Evolutionary conservation across 2,329 filamentous ascomycete genomes (phyloP).

Genomic region (Metarhizium robertsii): DNA sequence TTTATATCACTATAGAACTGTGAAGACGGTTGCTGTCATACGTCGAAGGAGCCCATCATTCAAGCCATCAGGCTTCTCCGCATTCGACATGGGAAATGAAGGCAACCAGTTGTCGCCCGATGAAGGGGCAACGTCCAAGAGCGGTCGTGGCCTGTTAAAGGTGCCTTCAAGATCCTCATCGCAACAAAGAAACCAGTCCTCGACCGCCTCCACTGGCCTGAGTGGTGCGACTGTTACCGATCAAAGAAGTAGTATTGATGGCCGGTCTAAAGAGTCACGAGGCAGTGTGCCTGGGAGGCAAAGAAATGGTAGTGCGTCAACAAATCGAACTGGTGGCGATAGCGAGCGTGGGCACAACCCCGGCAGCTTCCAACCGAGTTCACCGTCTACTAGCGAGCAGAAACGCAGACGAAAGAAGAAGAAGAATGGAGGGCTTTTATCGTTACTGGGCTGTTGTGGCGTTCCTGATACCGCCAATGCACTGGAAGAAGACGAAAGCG

Average conservation of each 20-base stretch:
- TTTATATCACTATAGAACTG: background rate
- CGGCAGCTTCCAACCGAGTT: constrained; percentile 41
- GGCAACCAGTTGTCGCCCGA: constrained; percentile 31
- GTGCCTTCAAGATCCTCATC: constrained; percentile 56
- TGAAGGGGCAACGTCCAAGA: constrained; percentile 34
- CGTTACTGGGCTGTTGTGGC: constrained; percentile 58
- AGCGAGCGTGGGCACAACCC: constrained; percentile 41
- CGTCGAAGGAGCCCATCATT: background rate
- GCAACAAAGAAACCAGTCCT: constrained; percentile 47
- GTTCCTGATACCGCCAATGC: constrained; percentile 50
- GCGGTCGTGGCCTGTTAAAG: constrained; percentile 43
- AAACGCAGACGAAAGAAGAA: constrained; percentile 43
- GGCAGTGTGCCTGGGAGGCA: constrained; percentile 53
- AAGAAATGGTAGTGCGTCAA: constrained; percentile 59
- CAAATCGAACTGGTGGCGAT: constrained; percentile 49
- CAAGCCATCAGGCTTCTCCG: constrained; percentile 20
- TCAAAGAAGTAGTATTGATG: constrained; percentile 51
- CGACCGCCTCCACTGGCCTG: constrained; percentile 48
- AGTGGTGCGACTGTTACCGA: constrained; percentile 52
- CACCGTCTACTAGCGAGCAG: constrained; percentile 36
- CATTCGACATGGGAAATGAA: constrained; percentile 32
- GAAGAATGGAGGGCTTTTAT: constrained; percentile 43
- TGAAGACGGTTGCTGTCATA: background rate
- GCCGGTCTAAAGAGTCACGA: constrained; percentile 56
- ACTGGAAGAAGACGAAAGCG: constrained; percentile 39